Evolutionary conservation across 2,329 filamentous ascomycete genomes (phyloP).

Genomic region (Phyllosticta citrichinensis): DNA sequence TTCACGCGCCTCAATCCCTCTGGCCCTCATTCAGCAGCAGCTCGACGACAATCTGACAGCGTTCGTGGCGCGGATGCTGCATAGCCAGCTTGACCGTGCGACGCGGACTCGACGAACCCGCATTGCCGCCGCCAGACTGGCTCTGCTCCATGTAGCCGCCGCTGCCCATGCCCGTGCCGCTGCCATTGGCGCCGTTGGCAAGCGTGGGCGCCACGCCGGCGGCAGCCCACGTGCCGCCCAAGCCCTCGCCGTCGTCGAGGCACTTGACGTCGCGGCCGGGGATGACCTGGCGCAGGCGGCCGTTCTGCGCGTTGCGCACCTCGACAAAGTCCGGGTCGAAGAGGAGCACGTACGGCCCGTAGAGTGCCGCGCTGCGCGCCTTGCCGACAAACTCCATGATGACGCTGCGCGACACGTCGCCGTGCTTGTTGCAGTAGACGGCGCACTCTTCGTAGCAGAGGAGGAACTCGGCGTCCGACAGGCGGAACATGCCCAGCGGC

Average conservation of each 20-base stretch:
- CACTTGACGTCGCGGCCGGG: conserved; percentile 82
- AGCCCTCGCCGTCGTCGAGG: conserved; percentile 55
- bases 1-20: background rate
- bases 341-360: conserved; percentile 80
- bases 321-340: conserved; percentile 97
- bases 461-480: conserved; percentile 71
- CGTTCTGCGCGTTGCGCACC: conserved; percentile 93
- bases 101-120: conserved; percentile 21
- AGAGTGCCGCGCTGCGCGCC: conserved; percentile 77
- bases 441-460: conserved; percentile 93
- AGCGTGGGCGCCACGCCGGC: conserved; percentile 41
- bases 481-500: conserved; percentile 91
- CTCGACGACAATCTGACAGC: conserved; percentile 82
- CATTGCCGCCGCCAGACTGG: conserved; percentile 40
- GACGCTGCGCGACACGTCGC: conserved; percentile 84
- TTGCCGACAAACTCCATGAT: conserved; percentile 99
- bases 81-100: conserved; percentile 89
- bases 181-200: conserved; percentile 29
- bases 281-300: conserved; percentile 85
- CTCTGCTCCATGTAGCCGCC: background rate
- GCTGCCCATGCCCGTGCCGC: conserved; percentile 6
- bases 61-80: conserved; percentile 81
- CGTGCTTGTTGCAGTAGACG: conserved; percentile 96
- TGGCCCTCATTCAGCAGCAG: conserved; percentile 78
- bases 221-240: conserved; percentile 40